Percentiles rank a stretch among this genome's conserved stretches.
Conservation (phyloP, 2,329 filamentous ascomycete genomes). For the Epichloe glyceriae region DNA sequence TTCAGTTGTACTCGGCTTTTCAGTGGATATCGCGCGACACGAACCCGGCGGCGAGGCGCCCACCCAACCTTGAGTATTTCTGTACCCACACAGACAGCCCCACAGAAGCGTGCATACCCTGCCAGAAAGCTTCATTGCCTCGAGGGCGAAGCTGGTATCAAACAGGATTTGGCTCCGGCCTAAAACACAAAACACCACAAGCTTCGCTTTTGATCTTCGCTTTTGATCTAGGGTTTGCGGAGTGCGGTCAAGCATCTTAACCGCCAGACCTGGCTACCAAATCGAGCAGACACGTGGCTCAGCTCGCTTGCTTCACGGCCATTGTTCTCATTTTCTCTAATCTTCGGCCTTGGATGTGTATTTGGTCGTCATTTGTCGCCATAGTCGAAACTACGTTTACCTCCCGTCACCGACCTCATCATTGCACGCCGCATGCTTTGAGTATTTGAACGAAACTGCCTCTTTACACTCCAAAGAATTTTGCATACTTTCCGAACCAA, state of each 20-base stretch:
- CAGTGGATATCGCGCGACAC: neutral
- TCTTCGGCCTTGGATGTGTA: neutral
- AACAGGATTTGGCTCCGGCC: too few relatives aligned
- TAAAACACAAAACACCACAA: neutral
- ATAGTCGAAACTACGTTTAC: neutral
- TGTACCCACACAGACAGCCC: neutral
- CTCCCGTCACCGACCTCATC: neutral
- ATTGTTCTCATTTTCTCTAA: neutral
- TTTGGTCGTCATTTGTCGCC: neutral
- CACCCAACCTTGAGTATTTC: neutral
- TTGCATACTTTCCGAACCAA: neutral
- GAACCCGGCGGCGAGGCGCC: neutral
- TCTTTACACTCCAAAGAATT: neutral
- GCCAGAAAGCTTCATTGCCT: neutral
- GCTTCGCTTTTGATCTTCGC: neutral
- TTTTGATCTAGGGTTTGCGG: neutral
- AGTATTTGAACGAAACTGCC: neutral
- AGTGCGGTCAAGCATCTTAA: neutral
- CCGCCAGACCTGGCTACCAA: neutral
- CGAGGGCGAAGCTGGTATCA: too few relatives aligned
- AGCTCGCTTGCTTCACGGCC: neutral
- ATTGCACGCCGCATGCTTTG: neutral
- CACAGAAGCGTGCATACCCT: neutral
- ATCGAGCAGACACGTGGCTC: neutral
- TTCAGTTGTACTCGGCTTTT: too few relatives aligned